Base-by-base conservation (phyloP, 2,329 filamentous ascomycete genomes). In the Exophiala xenobiotica region DNA sequence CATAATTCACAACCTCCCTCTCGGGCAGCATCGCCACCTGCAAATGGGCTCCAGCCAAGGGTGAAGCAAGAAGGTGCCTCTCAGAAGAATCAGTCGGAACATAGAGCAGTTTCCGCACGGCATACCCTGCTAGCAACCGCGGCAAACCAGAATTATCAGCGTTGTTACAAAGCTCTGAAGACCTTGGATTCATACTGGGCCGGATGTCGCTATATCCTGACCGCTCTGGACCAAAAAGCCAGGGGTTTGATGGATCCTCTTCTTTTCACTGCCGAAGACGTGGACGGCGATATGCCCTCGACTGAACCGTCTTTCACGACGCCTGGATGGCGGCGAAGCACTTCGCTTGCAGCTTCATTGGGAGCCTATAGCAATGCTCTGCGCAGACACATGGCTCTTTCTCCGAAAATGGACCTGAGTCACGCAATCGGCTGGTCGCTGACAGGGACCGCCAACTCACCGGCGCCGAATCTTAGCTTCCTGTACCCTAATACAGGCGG, bases 121-220 rank as follows among this genome's bases (percentile, higher is more conserved):
- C 88, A 95, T 63, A 85, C 86, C 0, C 70, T 95, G 1, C 76
- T 95, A 1, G 88, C 88, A 0, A 87, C 87, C 0, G 88, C 87
- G 1, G 89, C 90, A 0, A 91, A 85, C 59, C 86, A 92, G 63
- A 92, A 95, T 61, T 95, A 95, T 61, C 88, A 92, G 64, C 78
- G 85, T 6, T 95, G 90, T 65, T 92, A 93, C 67, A 88, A 90
- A 64, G 88, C 88, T 0, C 70, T 95, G 8, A 83, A 91, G 60
- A 84, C 88, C 39, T 74, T 95, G n/a, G 83, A 93, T 60, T 78
- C 79, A 0, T 93, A 93, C 64, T 95, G 90, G 90, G 87, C 87
- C 27, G 90, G 90, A 6, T 86, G 89, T 20, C 86, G 88, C 51
- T 95, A 95, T 65, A 95, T 95, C 31, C 72, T 95, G 29, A 92